Evolutionary conservation across 1,139 yeast genomes (phyloP).

Genomic region (Kodamaea suecica): DNA sequence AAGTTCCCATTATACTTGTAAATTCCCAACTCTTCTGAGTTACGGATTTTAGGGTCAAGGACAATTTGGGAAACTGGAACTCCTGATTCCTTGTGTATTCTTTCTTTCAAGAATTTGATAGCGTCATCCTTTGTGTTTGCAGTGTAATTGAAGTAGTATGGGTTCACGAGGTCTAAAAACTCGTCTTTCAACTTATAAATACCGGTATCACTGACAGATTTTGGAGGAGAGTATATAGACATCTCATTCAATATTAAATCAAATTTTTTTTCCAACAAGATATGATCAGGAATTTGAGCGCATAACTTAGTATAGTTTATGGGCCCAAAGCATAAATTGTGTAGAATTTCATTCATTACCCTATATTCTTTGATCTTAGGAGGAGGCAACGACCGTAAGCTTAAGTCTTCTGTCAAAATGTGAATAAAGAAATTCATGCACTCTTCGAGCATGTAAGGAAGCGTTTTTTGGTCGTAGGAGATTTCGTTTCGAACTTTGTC

Average conservation of each 20-base stretch:
- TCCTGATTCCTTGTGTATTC: conserved; percentile 28
- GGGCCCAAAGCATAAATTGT: conserved; percentile 72
- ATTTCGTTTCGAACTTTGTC: conserved; percentile 13
- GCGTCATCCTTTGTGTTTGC: conserved; percentile 78
- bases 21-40: conserved; percentile 31
- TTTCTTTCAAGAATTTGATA: conserved; percentile 53
- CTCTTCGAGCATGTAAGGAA: conserved; percentile 72
- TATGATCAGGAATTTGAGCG: conserved; percentile 69
- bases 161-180: conserved; percentile 58
- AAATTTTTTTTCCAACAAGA: conserved; percentile 68
- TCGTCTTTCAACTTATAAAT: conserved; percentile 63
- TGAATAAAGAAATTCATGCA: conserved; percentile 69
- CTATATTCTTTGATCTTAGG: conserved; percentile 51
- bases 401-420: conserved; percentile 64
- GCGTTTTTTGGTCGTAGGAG: conserved; percentile 43
- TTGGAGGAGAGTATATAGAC: conserved; percentile 63
- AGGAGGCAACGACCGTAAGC: conserved; percentile 50
- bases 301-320: conserved; percentile 70
- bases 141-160: conserved; percentile 76
- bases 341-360: conserved; percentile 70
- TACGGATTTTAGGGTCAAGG: conserved; percentile 43
- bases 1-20: conserved; percentile 39
- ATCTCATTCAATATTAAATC: conserved; percentile 62
- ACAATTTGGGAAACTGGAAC: conserved; percentile 42
- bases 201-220: conserved; percentile 64